phyloP scores from a whole-genome alignment of 177 flowering plant genomes.

The Vitis hybrid region DNA sequence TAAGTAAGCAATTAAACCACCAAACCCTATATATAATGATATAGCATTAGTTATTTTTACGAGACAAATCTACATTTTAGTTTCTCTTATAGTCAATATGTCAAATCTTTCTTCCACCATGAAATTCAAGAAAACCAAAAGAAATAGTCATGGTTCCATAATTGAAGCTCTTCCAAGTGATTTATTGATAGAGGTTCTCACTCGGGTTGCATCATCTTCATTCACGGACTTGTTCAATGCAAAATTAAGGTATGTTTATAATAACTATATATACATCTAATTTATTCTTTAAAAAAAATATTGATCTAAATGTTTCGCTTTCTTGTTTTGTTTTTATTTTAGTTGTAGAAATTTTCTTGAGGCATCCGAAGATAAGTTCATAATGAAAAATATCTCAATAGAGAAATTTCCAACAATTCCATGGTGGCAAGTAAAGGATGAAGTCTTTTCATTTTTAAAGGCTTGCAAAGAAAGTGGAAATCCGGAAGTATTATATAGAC shows the following conservation, averaged over 20 bases:
- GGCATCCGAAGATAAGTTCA: not conserved
- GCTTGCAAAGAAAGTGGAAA: constrained; percentile 6
- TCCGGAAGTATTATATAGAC: constrained; percentile 1
- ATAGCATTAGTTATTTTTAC: too few species aligned
- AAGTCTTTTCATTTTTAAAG: not conserved
- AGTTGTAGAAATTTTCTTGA: constrained; percentile 10
- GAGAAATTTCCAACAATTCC: constrained; percentile 2
- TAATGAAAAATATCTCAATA: not conserved
- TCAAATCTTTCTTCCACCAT: too few species aligned
- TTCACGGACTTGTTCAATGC: not conserved
- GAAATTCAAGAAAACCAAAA: too few species aligned
- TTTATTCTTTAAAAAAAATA: too few species aligned
- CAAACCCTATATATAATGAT: too few species aligned
- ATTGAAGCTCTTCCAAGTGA: not conserved
- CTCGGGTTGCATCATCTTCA: constrained; percentile 6
- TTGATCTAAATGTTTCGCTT: too few species aligned
- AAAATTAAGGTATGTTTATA: not conserved
- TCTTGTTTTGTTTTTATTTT: too few species aligned
- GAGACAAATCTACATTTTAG: too few species aligned
- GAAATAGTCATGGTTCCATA: too few species aligned
- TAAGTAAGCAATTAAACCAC: too few species aligned
- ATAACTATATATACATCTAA: too few species aligned
- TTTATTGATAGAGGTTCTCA: not conserved
- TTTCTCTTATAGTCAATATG: too few species aligned
- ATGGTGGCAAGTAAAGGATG: not conserved